phyloP scores from a whole-genome alignment of 768 basidiomycete genomes.

The Pluteus cervinus region DNA sequence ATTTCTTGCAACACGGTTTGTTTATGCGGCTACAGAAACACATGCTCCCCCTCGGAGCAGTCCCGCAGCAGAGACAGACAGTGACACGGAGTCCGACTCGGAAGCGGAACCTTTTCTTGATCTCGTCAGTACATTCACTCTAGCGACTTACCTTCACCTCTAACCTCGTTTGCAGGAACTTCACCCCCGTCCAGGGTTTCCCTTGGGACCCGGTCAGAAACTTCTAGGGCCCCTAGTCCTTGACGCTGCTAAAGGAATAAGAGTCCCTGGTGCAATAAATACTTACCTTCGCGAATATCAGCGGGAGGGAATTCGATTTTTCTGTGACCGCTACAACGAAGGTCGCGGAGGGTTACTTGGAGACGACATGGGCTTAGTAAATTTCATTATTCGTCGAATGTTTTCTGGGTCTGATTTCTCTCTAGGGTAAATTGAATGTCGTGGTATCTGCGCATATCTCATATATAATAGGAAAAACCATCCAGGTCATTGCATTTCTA shows the following conservation, averaged over 20 bases:
- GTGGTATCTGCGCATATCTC: neutral
- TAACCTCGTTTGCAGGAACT: constrained; percentile 22
- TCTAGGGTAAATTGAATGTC: constrained; percentile 15
- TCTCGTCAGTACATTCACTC: constrained; percentile 14
- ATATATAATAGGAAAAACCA: constrained; percentile 68
- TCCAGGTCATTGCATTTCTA: constrained; percentile 86
- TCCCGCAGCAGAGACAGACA: constrained; percentile 1
- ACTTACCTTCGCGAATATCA: constrained; percentile 89
- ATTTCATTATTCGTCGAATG: constrained; percentile 9
- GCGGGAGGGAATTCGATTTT: constrained; percentile 77
- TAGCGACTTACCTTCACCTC: constrained; percentile 2
- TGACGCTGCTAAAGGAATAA: constrained; percentile 36
- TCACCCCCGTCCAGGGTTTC: constrained; percentile 50
- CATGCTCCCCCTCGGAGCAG: too few relatives aligned
- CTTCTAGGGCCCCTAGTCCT: constrained; percentile 43
- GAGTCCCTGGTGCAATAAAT: constrained; percentile 69
- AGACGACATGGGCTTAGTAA: constrained; percentile 90
- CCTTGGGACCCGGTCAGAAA: constrained; percentile 36
- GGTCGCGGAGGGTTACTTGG: constrained; percentile 79
- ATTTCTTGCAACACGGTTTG: too few relatives aligned
- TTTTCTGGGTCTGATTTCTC: constrained; percentile 1
- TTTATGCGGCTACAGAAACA: too few relatives aligned
- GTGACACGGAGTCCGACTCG: constrained; percentile 17
- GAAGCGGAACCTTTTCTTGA: constrained; percentile 20
- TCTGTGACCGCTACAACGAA: constrained; percentile 66